Evolutionary conservation across 768 basidiomycete species (phyloP).

Genomic region (Leucocoprinus sp.): DNA sequence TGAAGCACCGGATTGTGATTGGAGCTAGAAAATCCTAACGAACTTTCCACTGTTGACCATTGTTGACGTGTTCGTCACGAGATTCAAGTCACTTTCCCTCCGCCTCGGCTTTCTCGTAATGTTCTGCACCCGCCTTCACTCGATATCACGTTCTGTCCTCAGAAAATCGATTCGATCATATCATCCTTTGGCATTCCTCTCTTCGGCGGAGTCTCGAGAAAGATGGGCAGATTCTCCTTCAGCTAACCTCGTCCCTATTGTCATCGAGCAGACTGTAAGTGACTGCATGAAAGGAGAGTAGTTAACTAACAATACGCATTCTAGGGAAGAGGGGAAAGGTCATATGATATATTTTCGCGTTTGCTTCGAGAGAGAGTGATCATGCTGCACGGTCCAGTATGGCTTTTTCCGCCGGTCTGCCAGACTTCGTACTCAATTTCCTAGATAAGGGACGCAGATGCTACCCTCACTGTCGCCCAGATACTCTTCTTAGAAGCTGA

Average conservation of each 20-base stretch:
- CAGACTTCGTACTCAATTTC: constrained; percentile 9
- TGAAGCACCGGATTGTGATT: not conserved
- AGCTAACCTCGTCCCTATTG: constrained; percentile 77
- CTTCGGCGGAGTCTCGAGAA: constrained; percentile 23
- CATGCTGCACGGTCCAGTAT: constrained; percentile 88
- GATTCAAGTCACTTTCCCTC: constrained; percentile 12
- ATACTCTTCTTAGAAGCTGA: constrained; percentile 94
- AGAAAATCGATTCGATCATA: constrained; percentile 29
- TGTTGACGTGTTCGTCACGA: constrained; percentile 33
- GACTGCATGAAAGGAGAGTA: too few species aligned
- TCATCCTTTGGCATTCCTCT: constrained; percentile 44
- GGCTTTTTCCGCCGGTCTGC: constrained; percentile 19
- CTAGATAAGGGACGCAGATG: constrained; percentile 85
- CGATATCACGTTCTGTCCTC: constrained; percentile 10
- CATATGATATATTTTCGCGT: constrained; percentile 95
- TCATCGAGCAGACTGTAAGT: constrained; percentile 85
- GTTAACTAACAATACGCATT: not conserved
- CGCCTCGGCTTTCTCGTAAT: constrained; percentile 11
- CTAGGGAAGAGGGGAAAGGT: constrained; percentile 79
- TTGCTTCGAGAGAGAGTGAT: constrained; percentile 90
- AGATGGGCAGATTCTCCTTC: constrained; percentile 35
- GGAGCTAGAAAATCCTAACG: too few species aligned
- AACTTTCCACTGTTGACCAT: constrained; percentile 12
- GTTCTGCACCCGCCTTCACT: constrained; percentile 16
- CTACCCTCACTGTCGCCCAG: constrained; percentile 84